Conservation (phyloP, 2,329 filamentous ascomycete species). For the Pochonia chlamydosporia region DNA sequence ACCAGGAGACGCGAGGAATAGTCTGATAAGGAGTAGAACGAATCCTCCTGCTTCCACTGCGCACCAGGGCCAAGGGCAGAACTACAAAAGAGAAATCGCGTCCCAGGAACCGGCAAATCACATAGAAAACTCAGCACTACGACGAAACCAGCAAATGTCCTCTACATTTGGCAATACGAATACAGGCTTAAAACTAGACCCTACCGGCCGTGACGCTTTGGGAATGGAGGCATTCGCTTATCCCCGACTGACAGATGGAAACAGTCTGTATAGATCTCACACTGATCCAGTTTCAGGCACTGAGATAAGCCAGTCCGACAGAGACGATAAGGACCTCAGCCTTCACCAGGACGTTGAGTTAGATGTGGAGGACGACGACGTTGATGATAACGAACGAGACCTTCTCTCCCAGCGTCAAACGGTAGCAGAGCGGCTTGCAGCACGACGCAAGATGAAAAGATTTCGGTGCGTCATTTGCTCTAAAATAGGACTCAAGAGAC, state of each 20-base stretch:
- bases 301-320: constrained; percentile 25
- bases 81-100: neutral
- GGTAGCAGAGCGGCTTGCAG: constrained; percentile 51
- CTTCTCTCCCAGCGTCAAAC: constrained; percentile 39
- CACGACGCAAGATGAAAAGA: constrained; percentile 66
- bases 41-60: neutral
- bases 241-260: constrained; percentile 1
- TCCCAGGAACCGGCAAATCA: neutral
- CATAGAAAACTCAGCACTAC: neutral
- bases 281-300: constrained; percentile 21
- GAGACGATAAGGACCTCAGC: constrained; percentile 28
- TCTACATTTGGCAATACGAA: neutral
- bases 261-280: neutral
- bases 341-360: constrained; percentile 47
- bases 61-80: neutral
- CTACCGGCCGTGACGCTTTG: neutral
- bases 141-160: neutral
- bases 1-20: constrained; percentile 28
- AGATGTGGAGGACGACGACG: constrained; percentile 51
- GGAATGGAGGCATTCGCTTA: neutral
- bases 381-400: constrained; percentile 37
- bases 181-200: neutral
- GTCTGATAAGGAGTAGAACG: neutral
- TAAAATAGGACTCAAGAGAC: neutral
- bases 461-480: constrained; percentile 55